These are phyloP conservation scores for Melaleuca quinquenervia DNA, from an alignment of 345 rosid genomes.

Conservation along the genomic window DNA sequence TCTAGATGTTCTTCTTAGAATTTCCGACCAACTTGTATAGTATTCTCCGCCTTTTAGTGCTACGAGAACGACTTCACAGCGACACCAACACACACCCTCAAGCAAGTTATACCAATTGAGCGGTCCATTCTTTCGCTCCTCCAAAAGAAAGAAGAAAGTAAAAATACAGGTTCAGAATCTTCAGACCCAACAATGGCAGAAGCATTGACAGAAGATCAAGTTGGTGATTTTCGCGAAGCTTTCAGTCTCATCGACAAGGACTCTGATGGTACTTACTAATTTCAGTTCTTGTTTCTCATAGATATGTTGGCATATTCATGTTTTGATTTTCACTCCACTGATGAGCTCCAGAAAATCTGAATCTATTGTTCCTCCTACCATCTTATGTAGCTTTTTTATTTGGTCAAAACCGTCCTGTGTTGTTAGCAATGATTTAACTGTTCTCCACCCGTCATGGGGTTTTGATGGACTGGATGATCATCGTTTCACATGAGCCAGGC, in stretches of 20 bases:
- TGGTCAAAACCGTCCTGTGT: not conserved
- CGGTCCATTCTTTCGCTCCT: not conserved
- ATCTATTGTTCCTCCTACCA: not conserved
- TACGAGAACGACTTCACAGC: not conserved
- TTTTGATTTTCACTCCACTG: not conserved
- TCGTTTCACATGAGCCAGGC: not conserved
- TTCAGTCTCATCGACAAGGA: conserved; percentile 44
- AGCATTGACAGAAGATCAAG: conserved; percentile 29
- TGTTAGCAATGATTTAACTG: not conserved
- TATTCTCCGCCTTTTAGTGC: not conserved
- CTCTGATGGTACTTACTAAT: conserved; percentile 24
- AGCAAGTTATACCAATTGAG: not conserved
- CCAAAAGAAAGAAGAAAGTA: not conserved
- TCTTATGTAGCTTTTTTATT: not conserved
- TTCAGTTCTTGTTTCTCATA: not conserved
- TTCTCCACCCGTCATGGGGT: not conserved
- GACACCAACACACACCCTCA: not conserved
- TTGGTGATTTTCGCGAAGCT: conserved; percentile 44
- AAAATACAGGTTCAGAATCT: not conserved
- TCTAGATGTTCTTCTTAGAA: not conserved
- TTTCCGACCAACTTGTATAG: not conserved
- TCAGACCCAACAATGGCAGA: conserved; percentile 22
- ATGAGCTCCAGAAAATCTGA: not conserved
- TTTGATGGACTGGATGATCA: not conserved
- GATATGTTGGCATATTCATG: not conserved